Evolutionary conservation across 441 rosid genomes (phyloP).

Genomic region (Erysimum cheiri): DNA sequence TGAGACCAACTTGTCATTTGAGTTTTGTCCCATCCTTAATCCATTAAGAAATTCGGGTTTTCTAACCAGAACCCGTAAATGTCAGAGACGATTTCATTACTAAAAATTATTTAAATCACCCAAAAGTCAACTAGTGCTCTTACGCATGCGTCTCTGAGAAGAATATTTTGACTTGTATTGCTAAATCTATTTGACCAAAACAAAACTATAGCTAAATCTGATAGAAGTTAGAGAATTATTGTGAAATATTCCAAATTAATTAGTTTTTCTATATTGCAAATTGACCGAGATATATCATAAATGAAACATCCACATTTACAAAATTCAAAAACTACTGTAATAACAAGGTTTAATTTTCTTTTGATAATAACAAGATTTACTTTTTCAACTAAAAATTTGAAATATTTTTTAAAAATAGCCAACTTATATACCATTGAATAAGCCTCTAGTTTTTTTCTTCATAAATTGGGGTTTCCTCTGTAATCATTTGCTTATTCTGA

Average conservation of each 20-base stretch:
- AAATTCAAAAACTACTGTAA: background rate
- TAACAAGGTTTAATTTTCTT: slow-evolving; percentile 4
- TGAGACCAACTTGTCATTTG: slow-evolving; percentile 21
- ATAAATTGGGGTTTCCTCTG: slow-evolving; percentile 5
- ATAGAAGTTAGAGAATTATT: background rate
- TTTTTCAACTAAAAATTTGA: background rate
- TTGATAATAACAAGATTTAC: too few relatives aligned
- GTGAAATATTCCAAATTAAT: background rate
- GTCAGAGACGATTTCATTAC: slow-evolving; percentile 7
- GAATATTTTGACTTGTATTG: background rate
- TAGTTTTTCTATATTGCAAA: background rate
- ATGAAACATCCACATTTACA: slow-evolving; percentile 4
- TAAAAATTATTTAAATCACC: background rate
- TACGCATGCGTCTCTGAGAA: slow-evolving; percentile 8
- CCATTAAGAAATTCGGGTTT: too few relatives aligned
- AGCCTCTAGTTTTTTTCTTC: background rate
- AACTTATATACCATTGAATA: slow-evolving; percentile 3
- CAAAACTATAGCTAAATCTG: background rate
- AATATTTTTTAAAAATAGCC: background rate
- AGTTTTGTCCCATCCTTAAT: background rate
- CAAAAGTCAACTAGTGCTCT: slow-evolving; percentile 32
- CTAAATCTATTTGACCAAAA: background rate
- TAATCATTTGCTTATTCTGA: slow-evolving; percentile 7
- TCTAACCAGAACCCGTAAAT: background rate
- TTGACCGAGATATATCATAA: background rate